Conservation (phyloP, 176 grass and related monocot genomes). For the Triticum dicoccoides region DNA sequence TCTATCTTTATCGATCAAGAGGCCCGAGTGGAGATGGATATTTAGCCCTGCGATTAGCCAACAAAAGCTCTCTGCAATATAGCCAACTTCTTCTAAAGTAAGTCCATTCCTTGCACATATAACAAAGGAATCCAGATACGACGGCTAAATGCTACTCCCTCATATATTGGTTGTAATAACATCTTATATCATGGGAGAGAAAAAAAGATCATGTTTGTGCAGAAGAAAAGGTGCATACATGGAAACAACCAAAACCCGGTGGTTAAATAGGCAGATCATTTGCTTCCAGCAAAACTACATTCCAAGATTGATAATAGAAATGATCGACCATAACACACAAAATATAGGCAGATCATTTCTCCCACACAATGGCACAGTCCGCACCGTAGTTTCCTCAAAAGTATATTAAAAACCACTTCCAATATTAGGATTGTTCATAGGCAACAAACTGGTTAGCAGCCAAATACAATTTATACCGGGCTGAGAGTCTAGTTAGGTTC, state of each 20-base stretch:
- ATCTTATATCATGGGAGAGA: too few species aligned
- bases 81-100: too few species aligned
- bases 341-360: slow-evolving; percentile 5
- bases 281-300: neutral
- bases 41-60: too few species aligned
- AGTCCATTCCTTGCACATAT: too few species aligned
- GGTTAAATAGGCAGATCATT: too few species aligned
- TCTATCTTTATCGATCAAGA: too few species aligned
- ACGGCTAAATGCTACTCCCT: too few species aligned
- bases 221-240: neutral
- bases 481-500: slow-evolving; percentile 37
- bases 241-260: neutral
- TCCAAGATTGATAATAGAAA: neutral
- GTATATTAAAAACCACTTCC: neutral
- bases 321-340: neutral
- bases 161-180: too few species aligned
- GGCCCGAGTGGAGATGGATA: too few species aligned
- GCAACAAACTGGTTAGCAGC: slow-evolving; percentile 43
- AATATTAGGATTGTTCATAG: neutral
- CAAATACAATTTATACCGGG: slow-evolving; percentile 29
- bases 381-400: neutral
- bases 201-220: neutral
- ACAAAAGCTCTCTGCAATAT: too few species aligned
- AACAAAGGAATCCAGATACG: too few species aligned
- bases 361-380: neutral